Evolutionary conservation across 768 basidiomycete genomes (phyloP), one percentile per base, ranked within the genome.

Genomic region (Macrolepiota fuliginosa): DNA sequence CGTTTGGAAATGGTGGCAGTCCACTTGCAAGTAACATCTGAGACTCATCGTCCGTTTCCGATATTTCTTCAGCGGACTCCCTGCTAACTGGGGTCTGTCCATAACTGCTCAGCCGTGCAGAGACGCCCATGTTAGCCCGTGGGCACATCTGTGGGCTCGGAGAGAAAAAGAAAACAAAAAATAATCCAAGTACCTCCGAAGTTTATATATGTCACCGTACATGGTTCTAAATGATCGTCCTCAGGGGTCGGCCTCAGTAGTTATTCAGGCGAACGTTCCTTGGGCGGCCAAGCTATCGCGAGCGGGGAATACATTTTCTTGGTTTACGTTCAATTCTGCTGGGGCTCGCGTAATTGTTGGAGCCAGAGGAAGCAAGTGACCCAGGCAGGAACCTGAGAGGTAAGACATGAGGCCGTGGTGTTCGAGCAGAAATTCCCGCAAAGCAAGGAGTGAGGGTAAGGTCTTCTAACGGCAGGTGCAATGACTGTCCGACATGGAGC

Each of bases 1-100:
- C 39, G 53, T 63, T 67, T 12, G 70, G 65, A 24, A 72, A 60
- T 15, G 63, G 62, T 3, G 66, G 54, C 22, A 22, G 11, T 40
- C 29, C 53, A 42, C 40, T 39, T 29, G 11, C 15, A 53, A 62
- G 19, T 12, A 49, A 27, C 15, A 54, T 36, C 22, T 24, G 42
- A 35, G 53, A 17, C 24, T 62, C 61, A 13, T 24, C 19, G 17
- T 53, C 25, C 13, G 35, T 25, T 10, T 15, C 22, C 1, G 19
- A 19, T 1, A 7, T 45, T 19, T 2, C 42, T 6, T 49, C 11
- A 36, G 35, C 36, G 2, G 42, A 36, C 3, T 27, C 42, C 19
- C 29, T 36, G 24, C 15, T 19, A 19, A 11, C n/a, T n/a, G 24
- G 35, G 19, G 11, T 36, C 36, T 19, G 19, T 36, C 37, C 53